phyloP scores from a whole-genome alignment of 257 asterid genomes.

The Primulina huaijiensis region DNA sequence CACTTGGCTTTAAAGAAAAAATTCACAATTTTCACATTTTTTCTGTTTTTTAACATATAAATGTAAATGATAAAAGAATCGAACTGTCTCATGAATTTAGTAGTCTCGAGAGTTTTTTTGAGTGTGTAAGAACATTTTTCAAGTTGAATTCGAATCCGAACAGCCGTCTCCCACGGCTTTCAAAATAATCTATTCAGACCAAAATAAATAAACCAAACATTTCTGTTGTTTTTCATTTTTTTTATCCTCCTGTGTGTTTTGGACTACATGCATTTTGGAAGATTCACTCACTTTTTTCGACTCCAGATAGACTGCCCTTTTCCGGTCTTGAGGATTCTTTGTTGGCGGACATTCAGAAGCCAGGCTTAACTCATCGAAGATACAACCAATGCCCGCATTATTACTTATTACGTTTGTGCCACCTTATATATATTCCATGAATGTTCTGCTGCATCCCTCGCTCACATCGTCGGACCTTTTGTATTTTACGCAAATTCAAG shows the following conservation, averaged over 20 bases:
- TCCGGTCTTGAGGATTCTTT: slow-evolving; percentile 12
- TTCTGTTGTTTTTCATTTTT: too few species aligned
- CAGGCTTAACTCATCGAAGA: slow-evolving; percentile 20
- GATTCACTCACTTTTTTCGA: not conserved
- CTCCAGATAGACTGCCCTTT: not conserved
- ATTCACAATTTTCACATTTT: too few species aligned
- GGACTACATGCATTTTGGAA: slow-evolving; percentile 17
- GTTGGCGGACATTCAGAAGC: slow-evolving; percentile 30
- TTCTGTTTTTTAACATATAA: too few species aligned
- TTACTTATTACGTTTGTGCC: not conserved
- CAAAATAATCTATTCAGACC: too few species aligned
- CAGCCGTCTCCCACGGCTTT: too few species aligned
- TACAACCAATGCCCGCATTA: slow-evolving; percentile 13
- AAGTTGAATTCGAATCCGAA: too few species aligned
- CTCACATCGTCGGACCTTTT: not conserved
- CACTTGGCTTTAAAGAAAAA: too few species aligned
- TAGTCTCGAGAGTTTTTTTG: too few species aligned
- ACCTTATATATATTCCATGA: not conserved
- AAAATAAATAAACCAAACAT: too few species aligned
- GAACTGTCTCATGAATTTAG: too few species aligned
- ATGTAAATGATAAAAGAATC: too few species aligned
- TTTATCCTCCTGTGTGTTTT: not conserved
- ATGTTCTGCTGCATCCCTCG: not conserved
- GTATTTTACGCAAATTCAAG: not conserved
- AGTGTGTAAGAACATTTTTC: too few species aligned